Percentiles rank a stretch among this genome's conserved stretches.
phyloP scores from a whole-genome alignment of 495 filamentous ascomycete genomes.

The Gamarada debralockiae region DNA sequence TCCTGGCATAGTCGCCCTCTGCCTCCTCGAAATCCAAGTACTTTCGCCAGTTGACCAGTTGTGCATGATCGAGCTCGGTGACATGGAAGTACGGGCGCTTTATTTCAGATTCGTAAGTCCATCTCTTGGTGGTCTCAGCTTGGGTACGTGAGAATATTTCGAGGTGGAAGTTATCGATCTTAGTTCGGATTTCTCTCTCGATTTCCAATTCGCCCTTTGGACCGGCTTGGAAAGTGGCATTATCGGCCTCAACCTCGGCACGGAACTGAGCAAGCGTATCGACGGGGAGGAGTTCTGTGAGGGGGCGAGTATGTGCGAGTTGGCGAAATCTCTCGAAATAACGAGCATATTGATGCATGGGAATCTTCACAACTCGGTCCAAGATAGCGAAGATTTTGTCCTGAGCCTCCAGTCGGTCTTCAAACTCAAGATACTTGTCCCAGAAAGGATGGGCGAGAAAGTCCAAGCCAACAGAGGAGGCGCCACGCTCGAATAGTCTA shows the following conservation, averaged over 20 bases:
- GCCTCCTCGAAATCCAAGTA: slow-evolving; percentile 96
- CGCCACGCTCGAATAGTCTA: slow-evolving; percentile 93
- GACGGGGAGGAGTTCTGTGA: slow-evolving; percentile 66
- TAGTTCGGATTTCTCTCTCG: slow-evolving; percentile 75
- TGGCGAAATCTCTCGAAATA: slow-evolving; percentile 91
- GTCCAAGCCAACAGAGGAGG: slow-evolving; percentile 80
- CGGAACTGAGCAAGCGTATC: slow-evolving; percentile 68
- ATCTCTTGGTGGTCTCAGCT: slow-evolving; percentile 85
- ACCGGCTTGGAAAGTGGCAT: slow-evolving; percentile 33
- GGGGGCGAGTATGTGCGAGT: slow-evolving; percentile 66
- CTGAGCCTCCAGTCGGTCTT: slow-evolving; percentile 81
- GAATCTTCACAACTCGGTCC: slow-evolving; percentile 82
- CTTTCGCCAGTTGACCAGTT: slow-evolving; percentile 91
- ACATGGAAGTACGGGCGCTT: slow-evolving; percentile 98
- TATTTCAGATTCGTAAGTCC: slow-evolving; percentile 92
- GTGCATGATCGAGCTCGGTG: slow-evolving; percentile 80
- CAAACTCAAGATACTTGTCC: slow-evolving; percentile 98
- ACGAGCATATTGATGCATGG: slow-evolving; percentile 93
- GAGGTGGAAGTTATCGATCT: slow-evolving; percentile 76
- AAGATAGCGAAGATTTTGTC: slow-evolving; percentile 87
- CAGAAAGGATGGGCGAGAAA: slow-evolving; percentile 95
- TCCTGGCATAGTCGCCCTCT: slow-evolving; percentile 72
- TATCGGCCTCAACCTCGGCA: slow-evolving; percentile 62
- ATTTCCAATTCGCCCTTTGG: slow-evolving; percentile 67
- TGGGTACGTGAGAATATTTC: slow-evolving; percentile 80